Base-by-base conservation (phyloP, 495 filamentous ascomycete genomes). In the Diplogelasinospora grovesii region DNA sequence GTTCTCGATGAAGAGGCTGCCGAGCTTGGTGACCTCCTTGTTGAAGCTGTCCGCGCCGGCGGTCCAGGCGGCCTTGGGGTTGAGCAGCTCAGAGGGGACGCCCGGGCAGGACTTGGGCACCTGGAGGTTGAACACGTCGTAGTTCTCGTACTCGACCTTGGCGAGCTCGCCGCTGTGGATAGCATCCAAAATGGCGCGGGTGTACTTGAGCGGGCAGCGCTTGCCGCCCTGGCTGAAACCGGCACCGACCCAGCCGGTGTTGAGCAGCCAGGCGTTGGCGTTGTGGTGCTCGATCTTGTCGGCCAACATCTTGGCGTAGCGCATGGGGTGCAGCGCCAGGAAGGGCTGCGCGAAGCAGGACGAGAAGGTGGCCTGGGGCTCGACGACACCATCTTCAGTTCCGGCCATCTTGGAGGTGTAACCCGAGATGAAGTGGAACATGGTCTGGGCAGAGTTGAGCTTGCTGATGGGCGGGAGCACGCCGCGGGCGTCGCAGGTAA, bases 321-420 rank as follows among this genome's bases (percentile, higher is more conserved):
- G 83, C 93, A 98, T 98, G 47, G 92, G 92, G 77, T 97, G 93
- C 32, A 98, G 82, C 33, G 92, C 92, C 52, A 98, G 74, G 87
- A 98, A 98, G 43, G 92, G 92, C 70, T 98, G 92, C 33, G 93
- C 92, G 69, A 98, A 98, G 83, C 92, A 98, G 21, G 90, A 94
- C 13, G 89, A 95, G 83, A 98, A 98, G 54, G 92, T 98, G 3
- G 92, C 92, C 70, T 95, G 85, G 50, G 92, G 92, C 72, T 98
- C 92, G 11, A 85, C 86, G 38, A 98, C 79, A 63, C 92, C 92
- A 38, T 96, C 85, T 70, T 98, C 92, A 32, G 92, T 98, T 57
- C 92, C 92, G 46, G 90, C 93, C 93, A 98, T 97, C 82, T 98
- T 98, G 56, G 93, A 97, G 41, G 92, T 98, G 75, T 98, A 98